Evolutionary conservation across 1,284 basidiomycete species (phyloP), one percentile per base, ranked within the genome.

Genomic region (Pisolithus thermaeus): DNA sequence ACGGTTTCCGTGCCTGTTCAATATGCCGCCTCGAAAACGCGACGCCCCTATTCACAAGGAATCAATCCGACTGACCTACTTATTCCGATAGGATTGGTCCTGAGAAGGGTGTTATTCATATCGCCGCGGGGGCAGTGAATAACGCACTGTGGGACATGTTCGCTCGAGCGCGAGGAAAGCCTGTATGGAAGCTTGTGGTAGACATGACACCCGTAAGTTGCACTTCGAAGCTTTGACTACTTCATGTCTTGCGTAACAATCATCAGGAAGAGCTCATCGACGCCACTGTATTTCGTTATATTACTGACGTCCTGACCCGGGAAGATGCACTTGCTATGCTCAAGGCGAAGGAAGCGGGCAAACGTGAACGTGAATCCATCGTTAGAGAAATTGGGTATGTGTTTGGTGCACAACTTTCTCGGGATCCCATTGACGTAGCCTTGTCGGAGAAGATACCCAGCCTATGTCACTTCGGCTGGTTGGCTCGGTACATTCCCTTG

Each of bases 391-490:
- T 81, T 49, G 88, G 87, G 74, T 81, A 55, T 41, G 71, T 59
- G 27, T 23, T 8, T 52, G 30, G n/a, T 38, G 14, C 25, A 11
- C 27, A 37, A 18, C 23, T 40, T 37, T 14, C 1, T 11, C 8
- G 18, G 16, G 12, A 18, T 37, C 22, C 36, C 36, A 16, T 45
- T 22, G 20, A 51, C 35, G 54, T 37, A 16, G 7, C 18, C 2
- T 7, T 38, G 3, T 43, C 36, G 23, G 5, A 2, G 11, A 51
- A 91, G 91, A 27, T 97, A 97, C 71, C 94, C 93, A 20, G 92
- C 93, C 27, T 97, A 97, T 69, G 91, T 97, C 30, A 97, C 94
- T 11, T 92, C 88, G 12, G 93, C 90, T 25, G 94, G 94, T 47
- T 96, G 92, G 92, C 79, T 94, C 22, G 90, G 83, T 79, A 54